Conservation (phyloP, 1,139 yeast species). For the Candida labiduridarum region DNA sequence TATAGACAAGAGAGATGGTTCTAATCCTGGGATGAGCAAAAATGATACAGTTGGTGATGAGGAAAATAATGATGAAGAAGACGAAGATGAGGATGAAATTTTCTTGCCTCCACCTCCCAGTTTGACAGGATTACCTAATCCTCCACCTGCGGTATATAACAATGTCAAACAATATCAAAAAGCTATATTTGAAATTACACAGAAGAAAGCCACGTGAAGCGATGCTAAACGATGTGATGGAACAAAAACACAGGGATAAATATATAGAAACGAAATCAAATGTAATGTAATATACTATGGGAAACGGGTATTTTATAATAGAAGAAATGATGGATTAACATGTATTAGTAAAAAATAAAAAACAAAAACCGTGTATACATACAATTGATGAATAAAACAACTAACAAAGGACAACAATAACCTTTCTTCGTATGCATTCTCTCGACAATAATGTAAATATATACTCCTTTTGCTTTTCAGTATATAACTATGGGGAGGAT, state of each 20-base stretch:
- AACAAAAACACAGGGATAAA: not conserved
- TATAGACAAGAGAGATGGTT: constrained; percentile 19
- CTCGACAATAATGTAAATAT: not conserved
- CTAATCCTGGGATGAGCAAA: constrained; percentile 22
- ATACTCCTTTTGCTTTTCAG: constrained; percentile 21
- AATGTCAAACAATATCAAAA: constrained; percentile 24
- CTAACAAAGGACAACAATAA: not conserved
- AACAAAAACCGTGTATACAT: not conserved
- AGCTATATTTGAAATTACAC: constrained; percentile 19
- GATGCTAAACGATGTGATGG: too few relatives aligned
- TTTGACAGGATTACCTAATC: constrained; percentile 31
- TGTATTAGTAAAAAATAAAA: not conserved
- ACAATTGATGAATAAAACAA: not conserved
- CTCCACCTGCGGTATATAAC: constrained; percentile 37
- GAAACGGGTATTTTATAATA: not conserved
- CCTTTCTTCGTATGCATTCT: not conserved
- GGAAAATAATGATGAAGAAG: constrained; percentile 13
- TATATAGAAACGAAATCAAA: not conserved
- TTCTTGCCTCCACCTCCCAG: constrained; percentile 42
- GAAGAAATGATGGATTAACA: constrained; percentile 2
- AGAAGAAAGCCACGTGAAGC: not conserved
- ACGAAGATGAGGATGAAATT: constrained; percentile 15
- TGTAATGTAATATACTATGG: too few relatives aligned
- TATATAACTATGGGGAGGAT: not conserved
- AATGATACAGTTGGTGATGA: constrained; percentile 11